Conservation (phyloP, 2,329 filamentous ascomycete genomes). For the Talaromyces sp. region DNA sequence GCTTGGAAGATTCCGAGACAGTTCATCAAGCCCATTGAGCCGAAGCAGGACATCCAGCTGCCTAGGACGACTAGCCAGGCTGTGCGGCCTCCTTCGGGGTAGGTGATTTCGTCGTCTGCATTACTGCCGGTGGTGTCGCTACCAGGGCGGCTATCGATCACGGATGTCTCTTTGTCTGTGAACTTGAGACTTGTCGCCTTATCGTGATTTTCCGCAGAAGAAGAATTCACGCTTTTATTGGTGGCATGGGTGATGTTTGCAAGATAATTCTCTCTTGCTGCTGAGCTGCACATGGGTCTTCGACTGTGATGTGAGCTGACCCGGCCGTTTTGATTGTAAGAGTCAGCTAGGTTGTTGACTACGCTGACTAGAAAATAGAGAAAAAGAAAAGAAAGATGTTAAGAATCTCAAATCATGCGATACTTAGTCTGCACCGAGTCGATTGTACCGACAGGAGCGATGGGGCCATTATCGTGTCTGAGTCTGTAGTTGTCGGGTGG, state of each 20-base stretch:
- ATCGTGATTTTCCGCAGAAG: background rate
- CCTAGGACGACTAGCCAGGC: slow-evolving; percentile 88
- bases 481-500: background rate
- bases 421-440: background rate
- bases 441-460: background rate
- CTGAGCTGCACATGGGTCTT: background rate
- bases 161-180: background rate
- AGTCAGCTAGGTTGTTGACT: background rate
- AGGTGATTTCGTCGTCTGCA: background rate
- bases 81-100: slow-evolving; percentile 67
- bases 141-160: background rate
- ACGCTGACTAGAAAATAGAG: background rate
- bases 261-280: background rate
- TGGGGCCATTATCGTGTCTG: background rate
- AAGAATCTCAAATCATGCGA: background rate
- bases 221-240: background rate
- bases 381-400: too few species aligned
- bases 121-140: background rate
- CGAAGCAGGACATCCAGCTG: slow-evolving; percentile 72
- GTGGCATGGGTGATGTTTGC: background rate
- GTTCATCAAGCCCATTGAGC: slow-evolving; percentile 74
- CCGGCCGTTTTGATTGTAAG: background rate
- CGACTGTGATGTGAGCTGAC: background rate
- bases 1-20: slow-evolving; percentile 73
- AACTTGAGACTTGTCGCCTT: background rate